Base-by-base conservation (phyloP, 805 yeast species). In the Candida silvatica region DNA sequence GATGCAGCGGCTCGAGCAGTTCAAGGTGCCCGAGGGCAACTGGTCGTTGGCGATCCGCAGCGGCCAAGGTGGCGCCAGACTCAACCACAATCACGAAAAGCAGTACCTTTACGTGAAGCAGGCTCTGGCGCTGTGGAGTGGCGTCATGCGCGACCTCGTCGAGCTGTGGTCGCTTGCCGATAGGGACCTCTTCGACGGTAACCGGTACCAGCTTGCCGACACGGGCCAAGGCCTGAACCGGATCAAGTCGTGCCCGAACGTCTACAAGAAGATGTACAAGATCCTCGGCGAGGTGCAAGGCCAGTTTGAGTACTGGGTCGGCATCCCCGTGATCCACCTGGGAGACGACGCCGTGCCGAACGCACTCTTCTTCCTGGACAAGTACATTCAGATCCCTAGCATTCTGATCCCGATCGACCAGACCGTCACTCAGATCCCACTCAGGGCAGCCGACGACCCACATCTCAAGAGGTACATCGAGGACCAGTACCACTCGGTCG, bases 261-360 rank as follows among this genome's bases (percentile, higher is more conserved):
- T 82, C 20, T 68, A 75, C 53, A 67, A 80, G 36, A 76, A 76
- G 36, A 83, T 83, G 88, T 79, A 79, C 44, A 67, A 65, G 39
- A 74, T 83, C 39, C 63, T 82, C 32, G 55, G 66, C n/a, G 77
- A 76, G 38, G 82, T 82, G 30, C 83, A 82, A 48, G 64, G 66
- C 32, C 72, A 82, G 17, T 72, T 79, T 4, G 58, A 54, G 14
- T 59, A 69, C 2, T 82, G 92, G 90, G 79, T 82, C 23, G 94
- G 94, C 2, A 76, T 85, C 4, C 74, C 82, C 12, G 90, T 80
- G 17, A 81, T 82, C 17, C 94, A 82, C 55, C 50, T 83, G 14
- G 94, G 92, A 27, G 94, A 82, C 54, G 80, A 77, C 46, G 82
- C 88, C 2, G 94, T 82, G 4, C 94, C 94, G 3, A 82, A 82